phyloP scores from a whole-genome alignment of 345 rosid species.

The Microcos paniculata region DNA sequence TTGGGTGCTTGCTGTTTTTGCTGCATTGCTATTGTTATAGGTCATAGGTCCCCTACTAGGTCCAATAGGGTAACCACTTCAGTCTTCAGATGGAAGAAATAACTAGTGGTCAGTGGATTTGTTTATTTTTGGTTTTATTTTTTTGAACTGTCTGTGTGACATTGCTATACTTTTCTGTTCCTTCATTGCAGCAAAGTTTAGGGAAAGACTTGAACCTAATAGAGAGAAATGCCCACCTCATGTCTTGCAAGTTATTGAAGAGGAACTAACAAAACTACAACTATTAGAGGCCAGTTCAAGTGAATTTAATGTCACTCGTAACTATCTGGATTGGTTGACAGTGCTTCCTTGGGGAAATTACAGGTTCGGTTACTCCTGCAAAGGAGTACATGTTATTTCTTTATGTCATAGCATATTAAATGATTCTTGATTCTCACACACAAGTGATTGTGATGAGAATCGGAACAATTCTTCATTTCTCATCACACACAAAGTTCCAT shows the following conservation, averaged over 20 bases:
- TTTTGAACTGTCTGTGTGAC: background rate
- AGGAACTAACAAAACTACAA: conserved; percentile 96
- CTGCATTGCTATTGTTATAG: background rate
- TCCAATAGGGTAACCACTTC: background rate
- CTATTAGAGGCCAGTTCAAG: conserved; percentile 99
- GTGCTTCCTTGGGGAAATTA: conserved; percentile 95
- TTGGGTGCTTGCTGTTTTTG: background rate
- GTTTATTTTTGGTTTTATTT: background rate
- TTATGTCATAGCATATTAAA: too few species aligned
- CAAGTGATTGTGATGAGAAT: background rate
- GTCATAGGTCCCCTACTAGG: background rate
- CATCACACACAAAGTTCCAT: too few species aligned
- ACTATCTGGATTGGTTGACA: conserved; percentile 98
- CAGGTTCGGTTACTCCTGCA: conserved; percentile 52
- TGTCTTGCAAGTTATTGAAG: conserved; percentile 93
- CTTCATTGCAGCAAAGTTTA: conserved; percentile 76
- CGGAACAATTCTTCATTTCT: too few species aligned
- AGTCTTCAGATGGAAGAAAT: background rate
- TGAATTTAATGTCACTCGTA: conserved; percentile 99
- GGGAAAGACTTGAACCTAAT: conserved; percentile 88
- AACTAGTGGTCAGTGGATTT: background rate
- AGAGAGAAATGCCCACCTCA: conserved; percentile 85
- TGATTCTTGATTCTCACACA: background rate
- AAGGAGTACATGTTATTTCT: background rate
- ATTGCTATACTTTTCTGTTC: conserved; percentile 10